Percentiles rank a stretch among this genome's conserved stretches.
Evolutionary conservation across 805 yeast species (phyloP).

Genomic region (Starmerella vitae): DNA sequence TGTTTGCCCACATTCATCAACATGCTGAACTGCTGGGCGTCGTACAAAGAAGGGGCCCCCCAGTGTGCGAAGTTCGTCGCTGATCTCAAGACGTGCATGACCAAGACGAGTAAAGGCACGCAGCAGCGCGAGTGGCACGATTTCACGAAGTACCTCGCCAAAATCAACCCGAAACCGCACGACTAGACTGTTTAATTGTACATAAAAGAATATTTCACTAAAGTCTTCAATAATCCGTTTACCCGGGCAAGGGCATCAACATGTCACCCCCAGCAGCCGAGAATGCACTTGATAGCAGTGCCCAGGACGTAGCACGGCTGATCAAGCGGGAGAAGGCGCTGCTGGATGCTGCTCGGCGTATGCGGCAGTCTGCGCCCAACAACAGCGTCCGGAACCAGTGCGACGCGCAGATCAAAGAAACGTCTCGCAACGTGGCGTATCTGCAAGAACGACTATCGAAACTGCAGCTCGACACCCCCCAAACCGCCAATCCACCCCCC

Average conservation of each 20-base stretch:
- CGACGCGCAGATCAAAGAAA: constrained; percentile 79
- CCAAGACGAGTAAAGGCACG: constrained; percentile 23
- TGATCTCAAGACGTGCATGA: constrained; percentile 66
- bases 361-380: constrained; percentile 68
- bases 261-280: neutral
- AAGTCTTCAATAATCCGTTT: too few relatives aligned
- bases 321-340: constrained; percentile 80
- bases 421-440: constrained; percentile 81
- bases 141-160: constrained; percentile 11
- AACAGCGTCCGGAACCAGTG: constrained; percentile 78
- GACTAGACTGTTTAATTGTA: constrained; percentile 20
- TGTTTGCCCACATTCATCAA: constrained; percentile 75
- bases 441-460: constrained; percentile 63
- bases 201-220: neutral
- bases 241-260: neutral
- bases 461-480: constrained; percentile 15
- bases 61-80: constrained; percentile 42
- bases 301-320: constrained; percentile 48
- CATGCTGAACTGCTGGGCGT: constrained; percentile 88
- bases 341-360: constrained; percentile 71
- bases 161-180: constrained; percentile 38
- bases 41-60: constrained; percentile 71
- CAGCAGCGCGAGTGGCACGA: constrained; percentile 20
- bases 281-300: neutral
- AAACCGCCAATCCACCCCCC: neutral